A percentile compares a stretch with the other conserved stretches of the same genome.
These are phyloP conservation scores for Uromyces viciae-fabae DNA, from an alignment of 1,284 basidiomycete genomes.

Conservation along the genomic window DNA sequence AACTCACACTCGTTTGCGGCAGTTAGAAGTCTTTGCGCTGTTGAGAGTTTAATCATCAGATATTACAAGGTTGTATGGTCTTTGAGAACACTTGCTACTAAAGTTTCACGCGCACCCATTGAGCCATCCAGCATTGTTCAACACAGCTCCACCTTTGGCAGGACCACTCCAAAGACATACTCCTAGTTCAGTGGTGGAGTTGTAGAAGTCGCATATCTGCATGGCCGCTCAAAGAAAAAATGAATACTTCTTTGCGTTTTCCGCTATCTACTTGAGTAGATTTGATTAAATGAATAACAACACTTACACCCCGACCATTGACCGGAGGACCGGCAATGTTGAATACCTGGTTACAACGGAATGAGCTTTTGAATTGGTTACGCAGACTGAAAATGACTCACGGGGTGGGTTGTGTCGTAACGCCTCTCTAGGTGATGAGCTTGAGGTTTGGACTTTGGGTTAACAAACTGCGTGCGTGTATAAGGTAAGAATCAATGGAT, in stretches of 20 bases:
- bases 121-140: conserved; percentile 23
- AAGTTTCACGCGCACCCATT: conserved; percentile 2
- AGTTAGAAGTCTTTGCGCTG: conserved; percentile 17
- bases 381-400: background rate
- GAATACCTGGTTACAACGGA: too few species aligned
- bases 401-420: conserved; percentile 21
- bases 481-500: background rate
- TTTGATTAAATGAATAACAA: too few species aligned
- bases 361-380: background rate
- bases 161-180: conserved; percentile 32
- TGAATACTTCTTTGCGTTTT: too few species aligned
- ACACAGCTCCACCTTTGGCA: background rate
- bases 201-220: conserved; percentile 18
- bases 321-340: background rate
- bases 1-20: conserved; percentile 31
- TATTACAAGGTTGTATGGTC: background rate
- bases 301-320: conserved; percentile 26
- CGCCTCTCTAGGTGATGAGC: background rate
- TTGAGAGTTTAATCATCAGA: background rate
- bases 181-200: background rate
- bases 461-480: background rate
- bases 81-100: background rate
- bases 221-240: background rate
- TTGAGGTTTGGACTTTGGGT: background rate
- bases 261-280: too few species aligned